Conservation (phyloP, 2,329 filamentous ascomycete species). For the Pseudogymnoascus sp. region DNA sequence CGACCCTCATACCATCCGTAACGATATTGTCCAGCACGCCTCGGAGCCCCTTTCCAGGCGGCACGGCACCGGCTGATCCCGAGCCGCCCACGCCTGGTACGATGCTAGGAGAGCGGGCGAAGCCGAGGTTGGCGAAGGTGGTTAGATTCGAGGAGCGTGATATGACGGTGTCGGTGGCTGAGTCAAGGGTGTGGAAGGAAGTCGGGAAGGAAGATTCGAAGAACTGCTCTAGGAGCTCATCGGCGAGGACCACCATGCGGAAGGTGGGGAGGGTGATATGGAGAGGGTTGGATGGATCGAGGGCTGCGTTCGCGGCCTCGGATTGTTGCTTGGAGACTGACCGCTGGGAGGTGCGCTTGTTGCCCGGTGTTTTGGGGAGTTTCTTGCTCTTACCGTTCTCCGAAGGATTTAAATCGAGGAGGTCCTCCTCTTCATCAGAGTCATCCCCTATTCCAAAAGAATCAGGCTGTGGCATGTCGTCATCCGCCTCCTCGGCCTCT, state of each 20-base stretch:
- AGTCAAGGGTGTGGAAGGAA: conserved; percentile 80
- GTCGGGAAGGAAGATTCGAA: conserved; percentile 93
- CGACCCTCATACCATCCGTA: conserved; percentile 92
- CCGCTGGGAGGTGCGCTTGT: conserved; percentile 26
- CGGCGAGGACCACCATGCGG: conserved; percentile 95
- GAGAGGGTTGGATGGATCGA: conserved; percentile 86
- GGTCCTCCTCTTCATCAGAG: conserved; percentile 51
- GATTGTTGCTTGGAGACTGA: conserved; percentile 56
- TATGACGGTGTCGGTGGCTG: conserved; percentile 33
- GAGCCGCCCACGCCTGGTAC: conserved; percentile 29
- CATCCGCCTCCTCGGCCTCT: conserved; percentile 27
- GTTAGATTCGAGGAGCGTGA: conserved; percentile 64
- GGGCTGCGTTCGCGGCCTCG: conserved; percentile 75
- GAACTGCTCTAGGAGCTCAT: conserved; percentile 92
- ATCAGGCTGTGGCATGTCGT: conserved; percentile 34
- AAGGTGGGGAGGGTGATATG: conserved; percentile 97
- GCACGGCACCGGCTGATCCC: conserved; percentile 24
- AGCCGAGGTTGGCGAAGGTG: conserved; percentile 70
- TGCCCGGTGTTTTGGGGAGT: conserved; percentile 21
- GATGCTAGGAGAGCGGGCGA: conserved; percentile 41
- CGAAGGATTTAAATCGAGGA: conserved; percentile 47
- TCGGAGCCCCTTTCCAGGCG: conserved; percentile 63
- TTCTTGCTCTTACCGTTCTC: conserved; percentile 31
- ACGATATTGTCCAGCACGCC: conserved; percentile 97
- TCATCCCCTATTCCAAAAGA: conserved; percentile 73